Base-by-base conservation (phyloP, 1,284 basidiomycete genomes). In the Ustilago cynodontis region DNA sequence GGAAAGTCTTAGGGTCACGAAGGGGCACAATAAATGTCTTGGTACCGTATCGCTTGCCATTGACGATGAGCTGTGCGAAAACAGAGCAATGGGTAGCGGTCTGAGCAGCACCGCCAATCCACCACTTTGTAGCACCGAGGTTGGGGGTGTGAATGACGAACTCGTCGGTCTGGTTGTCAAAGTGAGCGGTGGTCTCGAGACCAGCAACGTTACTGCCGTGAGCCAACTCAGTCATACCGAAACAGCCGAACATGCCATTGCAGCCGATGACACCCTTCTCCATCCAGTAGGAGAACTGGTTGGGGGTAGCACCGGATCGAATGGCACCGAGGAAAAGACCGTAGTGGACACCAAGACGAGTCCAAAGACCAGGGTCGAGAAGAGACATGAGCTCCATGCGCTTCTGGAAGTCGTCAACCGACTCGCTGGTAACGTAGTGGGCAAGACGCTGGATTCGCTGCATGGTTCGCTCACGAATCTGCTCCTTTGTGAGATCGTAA, bases 1-100 rank as follows among this genome's bases (percentile, higher is more conserved):
- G 89, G 47, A 49, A 49, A 24, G 24, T 49, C 47, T 49, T 49
- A 24, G 47, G 89, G 89, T 35, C 84, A 89, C 37, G 89, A 89
- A 49, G 67, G 29, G 56, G 56, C 39, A 58, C 56, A 20, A 58
- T 58, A 18, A 59, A 90, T 7, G 89, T 90, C 87, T 90, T 90
- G 50, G 88, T 88, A 20, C 89, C 89, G 81, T 89, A 86, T 66
- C 81, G 82, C 86, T 89, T 89, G 59, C 89, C 89, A 68, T 88
- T 87, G 66, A 90, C 84, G 57, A 89, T 88, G 65, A 90, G 84
- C 73, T 88, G 89, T 6, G 89, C 89, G 71, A 90, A 90, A 6
- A 89, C 89, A 52, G 89, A 87, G 68, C 88, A 88, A 83, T 90
- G 89, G 6, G 89, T 90, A 6, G 89, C 89, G 1, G 89, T 89